phyloP scores from a whole-genome alignment of 1,284 basidiomycete species.

The Pterulicium gracile region DNA sequence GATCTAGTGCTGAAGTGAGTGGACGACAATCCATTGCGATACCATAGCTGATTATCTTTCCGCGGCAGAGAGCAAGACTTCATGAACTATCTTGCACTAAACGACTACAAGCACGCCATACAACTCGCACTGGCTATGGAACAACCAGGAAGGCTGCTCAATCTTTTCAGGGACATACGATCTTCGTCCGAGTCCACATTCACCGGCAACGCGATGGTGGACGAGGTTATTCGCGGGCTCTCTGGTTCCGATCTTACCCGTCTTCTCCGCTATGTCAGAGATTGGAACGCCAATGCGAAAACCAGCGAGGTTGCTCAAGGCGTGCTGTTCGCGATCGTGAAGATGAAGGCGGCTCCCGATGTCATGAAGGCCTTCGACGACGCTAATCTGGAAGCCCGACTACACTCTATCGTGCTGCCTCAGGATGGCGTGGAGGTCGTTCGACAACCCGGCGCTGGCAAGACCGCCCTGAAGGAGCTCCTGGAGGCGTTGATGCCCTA shows the following conservation, averaged over 20 bases:
- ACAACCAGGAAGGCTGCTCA: constrained; percentile 83
- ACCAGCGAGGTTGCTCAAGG: constrained; percentile 83
- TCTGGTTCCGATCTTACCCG: constrained; percentile 66
- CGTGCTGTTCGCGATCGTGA: constrained; percentile 76
- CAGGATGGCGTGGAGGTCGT: constrained; percentile 13
- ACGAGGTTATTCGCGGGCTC: constrained; percentile 72
- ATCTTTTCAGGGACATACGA: constrained; percentile 67
- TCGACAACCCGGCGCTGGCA: constrained; percentile 8
- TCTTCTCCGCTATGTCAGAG: constrained; percentile 74
- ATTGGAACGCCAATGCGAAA: constrained; percentile 91
- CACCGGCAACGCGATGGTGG: constrained; percentile 66
- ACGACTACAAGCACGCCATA: constrained; percentile 90
- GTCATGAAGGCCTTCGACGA: constrained; percentile 61
- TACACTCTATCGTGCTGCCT: constrained; percentile 15
- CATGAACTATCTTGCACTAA: constrained; percentile 76
- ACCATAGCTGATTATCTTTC: constrained; percentile 2
- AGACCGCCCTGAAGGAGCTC: constrained; percentile 55
- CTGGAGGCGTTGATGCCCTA: constrained; percentile 87
- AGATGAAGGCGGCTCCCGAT: constrained; percentile 62
- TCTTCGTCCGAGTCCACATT: constrained; percentile 27
- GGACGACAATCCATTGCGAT: background rate
- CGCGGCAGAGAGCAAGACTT: constrained; percentile 85
- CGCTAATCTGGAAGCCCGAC: constrained; percentile 23
- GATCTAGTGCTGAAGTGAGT: constrained; percentile 71
- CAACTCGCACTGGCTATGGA: constrained; percentile 85